These are phyloP conservation scores for Saprolegnia parasitica DNA, from an alignment of 352 stramenopile species.

Conservation along the genomic window DNA sequence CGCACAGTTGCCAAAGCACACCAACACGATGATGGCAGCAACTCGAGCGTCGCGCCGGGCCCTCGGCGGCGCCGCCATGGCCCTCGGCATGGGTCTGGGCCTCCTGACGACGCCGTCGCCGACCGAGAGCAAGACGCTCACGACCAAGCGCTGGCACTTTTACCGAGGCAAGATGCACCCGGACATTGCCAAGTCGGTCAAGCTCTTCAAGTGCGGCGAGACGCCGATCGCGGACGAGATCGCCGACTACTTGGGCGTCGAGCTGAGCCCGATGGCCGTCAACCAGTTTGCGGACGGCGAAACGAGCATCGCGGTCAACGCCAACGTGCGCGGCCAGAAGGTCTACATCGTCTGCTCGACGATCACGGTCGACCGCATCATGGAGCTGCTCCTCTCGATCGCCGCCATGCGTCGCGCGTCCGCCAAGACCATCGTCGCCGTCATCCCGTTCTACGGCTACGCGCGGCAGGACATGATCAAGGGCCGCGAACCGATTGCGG, in stretches of 20 bases:
- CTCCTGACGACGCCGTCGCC: background rate
- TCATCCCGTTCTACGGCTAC: conserved; percentile 87
- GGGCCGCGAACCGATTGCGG: conserved; percentile 69
- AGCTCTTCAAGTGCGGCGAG: conserved; percentile 86
- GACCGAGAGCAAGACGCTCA: conserved; percentile 30
- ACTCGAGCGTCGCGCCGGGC: background rate
- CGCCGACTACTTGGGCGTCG: conserved; percentile 67
- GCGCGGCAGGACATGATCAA: conserved; percentile 83
- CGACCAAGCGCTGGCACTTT: conserved; percentile 85
- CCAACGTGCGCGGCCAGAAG: conserved; percentile 72
- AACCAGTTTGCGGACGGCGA: conserved; percentile 82
- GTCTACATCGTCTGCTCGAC: conserved; percentile 86
- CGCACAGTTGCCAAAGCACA: background rate
- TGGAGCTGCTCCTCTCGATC: conserved; percentile 82
- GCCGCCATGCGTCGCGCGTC: conserved; percentile 76
- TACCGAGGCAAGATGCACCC: conserved; percentile 85
- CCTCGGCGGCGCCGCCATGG: conserved; percentile 1
- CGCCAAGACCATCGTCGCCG: conserved; percentile 81
- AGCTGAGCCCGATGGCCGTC: conserved; percentile 76
- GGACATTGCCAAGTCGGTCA: conserved; percentile 73
- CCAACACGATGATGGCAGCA: background rate
- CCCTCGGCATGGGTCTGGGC: conserved; percentile 1
- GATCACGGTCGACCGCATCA: conserved; percentile 77
- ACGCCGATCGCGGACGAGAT: conserved; percentile 85
- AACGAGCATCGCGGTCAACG: conserved; percentile 67